Conservation (phyloP, 106 monocot species). For the Dioscorea zingiberensis region DNA sequence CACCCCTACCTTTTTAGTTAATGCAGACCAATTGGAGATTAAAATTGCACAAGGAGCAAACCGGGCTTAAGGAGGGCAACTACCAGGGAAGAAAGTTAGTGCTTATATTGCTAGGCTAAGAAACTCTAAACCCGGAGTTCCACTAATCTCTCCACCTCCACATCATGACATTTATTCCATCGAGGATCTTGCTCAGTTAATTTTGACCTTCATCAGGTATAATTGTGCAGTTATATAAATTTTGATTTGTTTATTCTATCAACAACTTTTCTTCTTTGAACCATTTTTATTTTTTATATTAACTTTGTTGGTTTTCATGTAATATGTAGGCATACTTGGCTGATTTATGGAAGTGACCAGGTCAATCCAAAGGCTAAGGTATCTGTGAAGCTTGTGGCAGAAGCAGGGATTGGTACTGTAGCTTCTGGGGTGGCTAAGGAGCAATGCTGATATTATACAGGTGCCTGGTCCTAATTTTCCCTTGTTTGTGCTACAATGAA, state of each 20-base stretch:
- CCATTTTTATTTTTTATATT: background rate
- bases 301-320: background rate
- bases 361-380: conserved; percentile 97
- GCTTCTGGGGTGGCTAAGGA: conserved; percentile 99
- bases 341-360: conserved; percentile 29
- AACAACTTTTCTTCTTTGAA: background rate
- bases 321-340: background rate
- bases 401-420: conserved; percentile 98
- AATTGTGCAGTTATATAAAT: background rate
- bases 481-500: no score
- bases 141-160: conserved; percentile 98
- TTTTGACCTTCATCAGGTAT: conserved; percentile 97
- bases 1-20: conserved; percentile 94
- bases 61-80: conserved; percentile 98
- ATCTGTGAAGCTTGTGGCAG: conserved; percentile 97
- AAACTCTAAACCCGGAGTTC: conserved; percentile 97
- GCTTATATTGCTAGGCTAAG: conserved; percentile 97
- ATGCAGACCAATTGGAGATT: conserved; percentile 93
- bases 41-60: conserved; percentile 99
- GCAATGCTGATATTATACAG: conserved; percentile 97
- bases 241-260: background rate
- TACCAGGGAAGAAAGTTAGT: conserved; percentile 99
- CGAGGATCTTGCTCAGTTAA: conserved; percentile 98
- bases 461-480: conserved; percentile 14
- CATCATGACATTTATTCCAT: conserved; percentile 99